These are phyloP conservation scores for Clonostachys chloroleuca DNA, from an alignment of 2,329 filamentous ascomycete species.

Conservation along the genomic window DNA sequence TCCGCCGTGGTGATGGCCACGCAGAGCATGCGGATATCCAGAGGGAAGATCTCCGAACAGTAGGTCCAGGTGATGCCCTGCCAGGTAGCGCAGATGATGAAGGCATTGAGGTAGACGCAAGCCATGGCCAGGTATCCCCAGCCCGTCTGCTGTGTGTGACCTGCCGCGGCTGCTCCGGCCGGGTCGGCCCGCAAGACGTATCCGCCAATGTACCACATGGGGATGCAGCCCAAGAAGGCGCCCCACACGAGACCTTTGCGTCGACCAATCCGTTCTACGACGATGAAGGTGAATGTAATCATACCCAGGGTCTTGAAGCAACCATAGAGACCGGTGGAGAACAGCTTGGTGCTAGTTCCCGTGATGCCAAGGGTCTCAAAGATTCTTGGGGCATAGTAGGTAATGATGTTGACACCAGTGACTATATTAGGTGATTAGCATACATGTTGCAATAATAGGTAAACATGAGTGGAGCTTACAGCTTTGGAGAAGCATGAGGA, in stretches of 20 bases:
- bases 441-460: conserved; percentile 5
- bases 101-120: conserved; percentile 35
- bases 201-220: conserved; percentile 30
- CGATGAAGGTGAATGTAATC: conserved; percentile 31
- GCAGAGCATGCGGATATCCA: conserved; percentile 26
- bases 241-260: conserved; percentile 38
- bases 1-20: conserved; percentile 25
- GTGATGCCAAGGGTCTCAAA: conserved; percentile 18
- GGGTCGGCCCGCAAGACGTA: conserved; percentile 25
- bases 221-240: conserved; percentile 25
- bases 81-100: conserved; percentile 32
- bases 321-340: conserved; percentile 19
- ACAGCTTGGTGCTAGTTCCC: conserved; percentile 14
- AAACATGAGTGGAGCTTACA: conserved; percentile 3
- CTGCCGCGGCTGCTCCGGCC: conserved; percentile 32
- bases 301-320: conserved; percentile 23
- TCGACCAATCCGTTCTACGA: conserved; percentile 42
- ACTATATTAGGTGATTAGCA: not conserved
- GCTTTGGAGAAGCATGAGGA: conserved; percentile 33
- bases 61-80: conserved; percentile 38
- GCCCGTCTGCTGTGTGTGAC: conserved; percentile 33
- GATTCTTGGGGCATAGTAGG: conserved; percentile 21
- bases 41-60: conserved; percentile 39
- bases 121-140: conserved; percentile 38
- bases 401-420: conserved; percentile 21